Base-by-base conservation (phyloP, 352 stramenopile species). In the Plasmopara halstedii region DNA sequence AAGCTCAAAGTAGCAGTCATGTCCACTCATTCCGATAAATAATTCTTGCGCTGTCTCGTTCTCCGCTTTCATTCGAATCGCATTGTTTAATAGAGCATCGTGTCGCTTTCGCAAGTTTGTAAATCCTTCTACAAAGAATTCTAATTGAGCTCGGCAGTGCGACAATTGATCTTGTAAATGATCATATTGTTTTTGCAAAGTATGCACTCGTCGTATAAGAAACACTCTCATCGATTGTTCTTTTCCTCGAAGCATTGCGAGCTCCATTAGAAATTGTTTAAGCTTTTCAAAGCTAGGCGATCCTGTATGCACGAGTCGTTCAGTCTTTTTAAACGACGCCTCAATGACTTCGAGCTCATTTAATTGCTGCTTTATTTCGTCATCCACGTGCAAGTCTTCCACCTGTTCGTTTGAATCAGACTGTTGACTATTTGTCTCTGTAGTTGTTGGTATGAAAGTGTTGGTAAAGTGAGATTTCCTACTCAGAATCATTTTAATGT, bases 71-170 rank as follows among this genome's bases (percentile, higher is more conserved):
- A 80, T 73, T 3, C 64, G 58, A 9, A 64, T 73, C 13, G 75
- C 70, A 22, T 71, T 66, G 10, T 65, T 70, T 4, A 90, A 35
- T 6, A 88, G 42, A 2, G 67, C 64, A 29, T 90, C 78, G 48
- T 88, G 78, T 14, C 75, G 69, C n/a, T 59, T 50, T 2, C 78
- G 53, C 15, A 90, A 36, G 27, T 86, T 84, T 10, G 73, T 74
- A 29, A 86, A 88, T 1, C 78, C 78, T 2, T 85, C 64, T 23
- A 90, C 69, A 34, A 90, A 90, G 60, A 90, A 88, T 21, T 77
- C 73, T 33, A 90, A 69, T 45, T 90, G 78, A 2, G 40, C 56
- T 15, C 71, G 62, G 0, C 73, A 88, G 37, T 86, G 75, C 14
- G 25, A 10, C 25, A 29, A 6, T 29, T 6, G 25, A 10, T 29